Evolutionary conservation across 768 basidiomycete species (phyloP), one percentile per base, ranked within the genome.

Genomic region (Hortiboletus flavorubellus): DNA sequence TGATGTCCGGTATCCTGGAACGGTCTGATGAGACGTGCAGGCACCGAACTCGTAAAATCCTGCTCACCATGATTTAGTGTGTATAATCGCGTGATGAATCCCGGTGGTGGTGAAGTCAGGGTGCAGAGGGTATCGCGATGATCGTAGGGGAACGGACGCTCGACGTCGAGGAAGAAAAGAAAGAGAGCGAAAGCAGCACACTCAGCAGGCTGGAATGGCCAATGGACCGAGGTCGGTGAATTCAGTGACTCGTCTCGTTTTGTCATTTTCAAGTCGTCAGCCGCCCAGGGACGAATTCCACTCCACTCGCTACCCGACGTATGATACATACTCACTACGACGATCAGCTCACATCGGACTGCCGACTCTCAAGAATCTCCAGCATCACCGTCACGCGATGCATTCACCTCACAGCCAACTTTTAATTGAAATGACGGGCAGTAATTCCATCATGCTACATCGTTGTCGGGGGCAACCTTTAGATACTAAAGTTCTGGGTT

Each of bases 1-100:
- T 89, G 86, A 63, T 81, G 77, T 61, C 77, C 80, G 44, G 83
- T 70, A 59, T 88, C 86, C 87, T 90, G 68, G 47, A 42, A 47
- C 21, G 29, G 46, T 44, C 41, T 48, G 38, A 29, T 55, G 56
- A 62, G 64, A 49, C 11, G 18, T 26, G 54, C n/a, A 41, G 40
- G 45, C 21, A 3, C 21, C 37, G 54, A 37, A 26, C 18, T 43
- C 23, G 42, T 39, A 33, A 33, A 16, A 23, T n/a, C n/a, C 15
- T 23, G 14, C 53, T 53, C 49, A 69, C 68, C 68, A 69, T 69
- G 5, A 46, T 52, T 37, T 46, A 46, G 43, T 23, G 49, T 38
- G 41, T 49, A 41, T 21, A 39, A 57, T 53, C 53, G 63, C 51
- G 66, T 61, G 59, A 55, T 55, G 39, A 15, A 49, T 39, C 48